phyloP scores from a whole-genome alignment of 2,329 filamentous ascomycete genomes.

The Penicillium sp. region DNA sequence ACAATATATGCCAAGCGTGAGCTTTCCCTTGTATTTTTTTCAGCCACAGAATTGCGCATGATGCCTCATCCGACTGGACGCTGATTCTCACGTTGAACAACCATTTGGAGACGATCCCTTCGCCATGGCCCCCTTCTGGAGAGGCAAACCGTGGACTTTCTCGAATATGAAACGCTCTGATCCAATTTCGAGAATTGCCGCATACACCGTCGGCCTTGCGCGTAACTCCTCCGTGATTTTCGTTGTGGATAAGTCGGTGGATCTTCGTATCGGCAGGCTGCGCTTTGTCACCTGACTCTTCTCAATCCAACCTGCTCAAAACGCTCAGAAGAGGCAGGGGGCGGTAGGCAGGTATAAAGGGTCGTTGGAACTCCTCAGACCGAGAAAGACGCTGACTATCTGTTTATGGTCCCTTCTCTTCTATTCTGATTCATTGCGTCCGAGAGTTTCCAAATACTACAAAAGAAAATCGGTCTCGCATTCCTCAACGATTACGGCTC shows the following conservation, averaged over 20 bases:
- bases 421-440: no score
- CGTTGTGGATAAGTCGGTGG: background rate
- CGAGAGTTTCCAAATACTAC: no score
- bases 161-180: background rate
- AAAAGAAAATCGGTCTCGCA: no score
- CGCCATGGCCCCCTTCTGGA: background rate
- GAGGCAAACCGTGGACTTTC: background rate
- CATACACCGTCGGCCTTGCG: background rate
- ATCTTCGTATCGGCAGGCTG: background rate
- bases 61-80: background rate
- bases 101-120: background rate
- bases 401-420: no score
- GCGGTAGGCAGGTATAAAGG: background rate
- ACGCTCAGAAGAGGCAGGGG: background rate
- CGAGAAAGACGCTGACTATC: background rate
- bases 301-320: background rate
- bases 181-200: background rate
- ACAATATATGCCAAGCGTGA: background rate
- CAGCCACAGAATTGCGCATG: background rate
- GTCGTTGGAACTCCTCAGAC: constrained; percentile 1
- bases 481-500: no score
- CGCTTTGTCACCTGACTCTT: background rate
- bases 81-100: background rate
- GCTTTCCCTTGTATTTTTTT: background rate
- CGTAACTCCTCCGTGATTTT: background rate